Conservation (phyloP, 2,329 filamentous ascomycete genomes). For the Calonectria montana region DNA sequence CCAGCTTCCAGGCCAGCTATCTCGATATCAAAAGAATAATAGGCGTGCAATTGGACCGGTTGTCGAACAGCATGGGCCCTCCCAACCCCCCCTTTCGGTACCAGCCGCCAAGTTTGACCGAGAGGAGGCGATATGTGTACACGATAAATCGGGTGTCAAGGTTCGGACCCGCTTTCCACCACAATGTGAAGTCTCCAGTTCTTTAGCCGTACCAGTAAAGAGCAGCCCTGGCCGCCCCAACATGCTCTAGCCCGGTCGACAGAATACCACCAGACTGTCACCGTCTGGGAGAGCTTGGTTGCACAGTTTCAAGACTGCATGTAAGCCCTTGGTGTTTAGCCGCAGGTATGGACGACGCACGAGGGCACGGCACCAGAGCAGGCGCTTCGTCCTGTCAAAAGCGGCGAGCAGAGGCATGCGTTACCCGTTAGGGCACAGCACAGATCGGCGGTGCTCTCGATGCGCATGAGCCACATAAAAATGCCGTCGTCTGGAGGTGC, state of each 20-base stretch:
- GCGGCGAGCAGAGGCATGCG: neutral
- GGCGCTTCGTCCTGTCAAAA: slow-evolving; percentile 10
- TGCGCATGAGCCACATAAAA: slow-evolving; percentile 31
- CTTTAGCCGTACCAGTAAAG: slow-evolving; percentile 45
- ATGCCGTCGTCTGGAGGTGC: slow-evolving; percentile 33
- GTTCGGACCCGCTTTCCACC: slow-evolving; percentile 34
- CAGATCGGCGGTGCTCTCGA: slow-evolving; percentile 23
- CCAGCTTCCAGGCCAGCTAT: slow-evolving; percentile 20
- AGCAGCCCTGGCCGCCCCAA: slow-evolving; percentile 32
- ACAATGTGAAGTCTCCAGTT: slow-evolving; percentile 29
- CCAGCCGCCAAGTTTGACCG: slow-evolving; percentile 23
- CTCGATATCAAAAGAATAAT: slow-evolving; percentile 24
- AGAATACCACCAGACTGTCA: slow-evolving; percentile 33
- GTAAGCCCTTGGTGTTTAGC: slow-evolving; percentile 33
- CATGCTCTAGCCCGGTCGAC: slow-evolving; percentile 33
- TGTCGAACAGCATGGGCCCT: slow-evolving; percentile 30
- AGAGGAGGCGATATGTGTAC: slow-evolving; percentile 23
- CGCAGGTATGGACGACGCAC: slow-evolving; percentile 19
- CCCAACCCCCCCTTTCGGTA: slow-evolving; percentile 16
- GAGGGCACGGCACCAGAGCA: neutral
- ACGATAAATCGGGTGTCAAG: slow-evolving; percentile 32
- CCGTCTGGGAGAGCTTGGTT: slow-evolving; percentile 6
- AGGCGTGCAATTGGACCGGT: slow-evolving; percentile 38
- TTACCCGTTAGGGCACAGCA: slow-evolving; percentile 22
- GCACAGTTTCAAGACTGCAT: slow-evolving; percentile 27